Evolutionary conservation across 1,284 basidiomycete genomes (phyloP).

Genomic region (Ceratobasidium sp.): DNA sequence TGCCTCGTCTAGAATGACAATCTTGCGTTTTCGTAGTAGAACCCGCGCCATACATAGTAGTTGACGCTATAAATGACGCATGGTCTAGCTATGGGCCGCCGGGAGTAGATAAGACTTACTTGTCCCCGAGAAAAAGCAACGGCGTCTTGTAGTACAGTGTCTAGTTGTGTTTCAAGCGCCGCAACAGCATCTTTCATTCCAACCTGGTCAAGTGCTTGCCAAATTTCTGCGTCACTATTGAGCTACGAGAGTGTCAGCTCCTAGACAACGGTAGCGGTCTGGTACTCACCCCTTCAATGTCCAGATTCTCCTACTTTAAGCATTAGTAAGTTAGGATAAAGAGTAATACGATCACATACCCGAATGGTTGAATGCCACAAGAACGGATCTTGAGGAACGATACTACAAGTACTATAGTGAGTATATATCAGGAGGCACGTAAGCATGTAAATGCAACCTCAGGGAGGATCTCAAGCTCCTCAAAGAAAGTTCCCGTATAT

Average conservation of each 20-base stretch:
- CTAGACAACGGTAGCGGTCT: no score
- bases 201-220: conserved; percentile 22
- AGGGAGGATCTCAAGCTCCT: background rate
- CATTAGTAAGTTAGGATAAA: background rate
- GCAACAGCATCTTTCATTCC: conserved; percentile 4
- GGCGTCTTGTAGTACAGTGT: conserved; percentile 3
- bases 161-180: background rate
- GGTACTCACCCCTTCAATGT: conserved; percentile 14
- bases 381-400: conserved; percentile 25
- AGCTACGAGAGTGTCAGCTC: background rate
- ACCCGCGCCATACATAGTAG: conserved; percentile 9
- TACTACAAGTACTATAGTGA: background rate
- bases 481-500: background rate
- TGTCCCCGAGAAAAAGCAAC: conserved; percentile 14
- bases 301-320: background rate
- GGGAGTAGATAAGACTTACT: background rate
- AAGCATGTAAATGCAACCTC: background rate
- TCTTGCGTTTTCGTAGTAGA: conserved; percentile 13
- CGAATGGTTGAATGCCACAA: conserved; percentile 19
- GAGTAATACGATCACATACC: background rate
- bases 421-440: no score
- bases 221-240: conserved; percentile 5
- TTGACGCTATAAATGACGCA: background rate
- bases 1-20: conserved; percentile 17
- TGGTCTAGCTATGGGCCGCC: background rate